Conservation (phyloP, 306 rosid genomes). For the Pterocarpus santalinus region DNA sequence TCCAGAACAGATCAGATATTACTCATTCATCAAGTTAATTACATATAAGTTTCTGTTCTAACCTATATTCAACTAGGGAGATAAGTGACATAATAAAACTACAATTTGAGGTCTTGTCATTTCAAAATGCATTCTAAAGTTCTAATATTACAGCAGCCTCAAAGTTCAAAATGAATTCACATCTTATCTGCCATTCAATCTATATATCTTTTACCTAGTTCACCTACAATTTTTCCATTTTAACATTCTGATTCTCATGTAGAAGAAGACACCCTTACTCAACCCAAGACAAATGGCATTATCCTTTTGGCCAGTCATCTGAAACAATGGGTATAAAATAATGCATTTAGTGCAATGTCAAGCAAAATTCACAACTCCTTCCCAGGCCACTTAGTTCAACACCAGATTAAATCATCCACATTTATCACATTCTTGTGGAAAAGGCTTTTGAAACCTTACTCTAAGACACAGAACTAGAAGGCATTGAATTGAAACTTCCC, state of each 20-base stretch:
- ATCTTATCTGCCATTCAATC: background rate
- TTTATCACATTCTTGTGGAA: background rate
- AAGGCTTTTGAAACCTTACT: background rate
- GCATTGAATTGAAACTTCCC: background rate
- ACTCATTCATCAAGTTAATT: constrained; percentile 17
- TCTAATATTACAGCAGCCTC: constrained; percentile 24
- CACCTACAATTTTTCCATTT: background rate
- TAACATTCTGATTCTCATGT: background rate
- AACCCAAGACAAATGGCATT: constrained; percentile 17
- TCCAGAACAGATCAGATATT: constrained; percentile 44
- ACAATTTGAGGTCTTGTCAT: background rate
- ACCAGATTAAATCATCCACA: background rate
- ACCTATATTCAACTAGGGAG: constrained; percentile 8
- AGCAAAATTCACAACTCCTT: background rate
- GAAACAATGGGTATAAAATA: background rate
- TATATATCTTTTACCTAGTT: background rate
- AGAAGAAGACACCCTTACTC: constrained; percentile 2
- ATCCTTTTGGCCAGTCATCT: background rate
- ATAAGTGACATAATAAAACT: constrained; percentile 26
- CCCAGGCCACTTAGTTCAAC: constrained; percentile 12
- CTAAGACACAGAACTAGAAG: background rate
- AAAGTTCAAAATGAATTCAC: background rate
- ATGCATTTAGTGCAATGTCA: background rate
- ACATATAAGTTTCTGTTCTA: constrained; percentile 14
- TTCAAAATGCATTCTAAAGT: constrained; percentile 15